phyloP scores from a whole-genome alignment of 345 rosid genomes.

The Clausena lansium region DNA sequence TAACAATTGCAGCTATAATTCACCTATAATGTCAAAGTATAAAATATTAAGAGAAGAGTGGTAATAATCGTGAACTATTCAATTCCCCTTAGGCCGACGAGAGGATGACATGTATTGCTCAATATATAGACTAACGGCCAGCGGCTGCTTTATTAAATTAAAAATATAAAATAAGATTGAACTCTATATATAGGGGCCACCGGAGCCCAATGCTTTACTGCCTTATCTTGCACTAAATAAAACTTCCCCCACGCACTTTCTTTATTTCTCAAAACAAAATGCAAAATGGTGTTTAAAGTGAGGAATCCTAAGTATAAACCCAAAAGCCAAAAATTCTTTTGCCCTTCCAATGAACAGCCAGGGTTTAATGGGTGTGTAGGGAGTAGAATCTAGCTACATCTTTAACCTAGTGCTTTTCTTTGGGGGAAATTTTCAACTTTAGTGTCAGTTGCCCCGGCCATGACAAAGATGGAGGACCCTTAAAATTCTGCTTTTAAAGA shows the following conservation, averaged over 20 bases:
- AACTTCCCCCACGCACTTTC: conserved; percentile 1
- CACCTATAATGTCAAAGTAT: conserved; percentile 20
- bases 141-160: conserved; percentile 9
- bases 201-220: neutral
- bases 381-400: conserved; percentile 28
- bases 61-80: neutral
- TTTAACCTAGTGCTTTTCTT: conserved; percentile 11
- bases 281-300: conserved; percentile 29
- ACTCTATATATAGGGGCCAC: neutral
- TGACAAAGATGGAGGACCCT: conserved; percentile 47
- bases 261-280: conserved; percentile 11
- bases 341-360: conserved; percentile 21
- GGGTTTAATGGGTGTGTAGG: conserved; percentile 22
- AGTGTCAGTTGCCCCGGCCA: conserved; percentile 15
- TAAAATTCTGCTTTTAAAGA: conserved; percentile 34
- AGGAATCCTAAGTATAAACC: conserved; percentile 64
- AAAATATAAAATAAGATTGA: neutral
- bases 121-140: conserved; percentile 10
- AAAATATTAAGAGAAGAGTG: neutral
- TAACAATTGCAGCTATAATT: conserved; percentile 19
- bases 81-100: neutral
- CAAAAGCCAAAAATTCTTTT: conserved; percentile 48
- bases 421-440: conserved; percentile 29
- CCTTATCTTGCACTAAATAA: conserved; percentile 16
- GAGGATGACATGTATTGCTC: neutral